A percentile compares a stretch with the other conserved stretches of the same genome.
Evolutionary conservation across 148 eudicot genomes (phyloP).

Genomic region (Polygonum maritimum): DNA sequence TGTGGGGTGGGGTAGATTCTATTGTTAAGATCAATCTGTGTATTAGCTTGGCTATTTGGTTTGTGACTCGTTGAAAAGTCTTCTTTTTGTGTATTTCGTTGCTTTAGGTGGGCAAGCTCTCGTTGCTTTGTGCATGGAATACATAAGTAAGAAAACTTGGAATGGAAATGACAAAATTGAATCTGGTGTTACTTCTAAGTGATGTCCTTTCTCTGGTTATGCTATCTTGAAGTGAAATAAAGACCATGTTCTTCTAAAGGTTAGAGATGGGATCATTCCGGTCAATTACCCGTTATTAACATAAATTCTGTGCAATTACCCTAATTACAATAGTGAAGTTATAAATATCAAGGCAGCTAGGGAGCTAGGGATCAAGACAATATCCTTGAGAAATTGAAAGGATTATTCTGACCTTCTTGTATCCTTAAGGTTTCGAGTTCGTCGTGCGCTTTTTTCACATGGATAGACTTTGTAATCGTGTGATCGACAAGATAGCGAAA

Average conservation of each 20-base stretch:
- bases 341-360: no score
- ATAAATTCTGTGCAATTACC: neutral
- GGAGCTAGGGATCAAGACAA: no score
- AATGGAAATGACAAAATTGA: neutral
- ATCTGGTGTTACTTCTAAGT: slow-evolving; percentile 3
- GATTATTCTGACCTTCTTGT: no score
- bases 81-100: slow-evolving; percentile 10
- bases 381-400: no score
- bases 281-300: no score
- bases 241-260: neutral
- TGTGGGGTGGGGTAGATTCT: neutral
- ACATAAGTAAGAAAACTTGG: slow-evolving; percentile 6
- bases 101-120: slow-evolving; percentile 11
- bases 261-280: neutral
- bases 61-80: slow-evolving; percentile 2
- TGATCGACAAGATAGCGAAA: no score
- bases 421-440: no score
- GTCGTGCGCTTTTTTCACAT: no score
- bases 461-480: no score
- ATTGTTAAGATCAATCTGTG: neutral
- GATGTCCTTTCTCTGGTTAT: neutral
- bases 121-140: slow-evolving; percentile 11
- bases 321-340: neutral
- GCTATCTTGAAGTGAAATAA: neutral
- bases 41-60: neutral